Evolutionary conservation across 2,329 filamentous ascomycete species (phyloP).

Genomic region (Talaromyces pinophilus): DNA sequence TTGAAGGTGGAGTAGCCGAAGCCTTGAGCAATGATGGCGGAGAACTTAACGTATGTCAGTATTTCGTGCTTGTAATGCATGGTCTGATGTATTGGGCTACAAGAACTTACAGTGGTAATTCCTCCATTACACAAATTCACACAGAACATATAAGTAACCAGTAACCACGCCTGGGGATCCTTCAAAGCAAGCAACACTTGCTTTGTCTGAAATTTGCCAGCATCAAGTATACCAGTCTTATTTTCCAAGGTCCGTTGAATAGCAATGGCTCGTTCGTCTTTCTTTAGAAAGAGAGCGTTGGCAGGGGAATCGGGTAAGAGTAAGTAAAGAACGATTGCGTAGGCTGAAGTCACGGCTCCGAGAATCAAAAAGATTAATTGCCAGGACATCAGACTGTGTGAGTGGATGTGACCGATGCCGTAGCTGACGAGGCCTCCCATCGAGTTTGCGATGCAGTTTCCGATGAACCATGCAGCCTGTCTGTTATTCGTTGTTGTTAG

Average conservation of each 20-base stretch:
- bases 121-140: slow-evolving; percentile 40
- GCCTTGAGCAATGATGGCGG: slow-evolving; percentile 22
- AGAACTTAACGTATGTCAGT: slow-evolving; percentile 22
- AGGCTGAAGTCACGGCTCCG: slow-evolving; percentile 61
- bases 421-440: slow-evolving; percentile 44
- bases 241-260: slow-evolving; percentile 53
- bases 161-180: slow-evolving; percentile 40
- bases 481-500: background rate
- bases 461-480: slow-evolving; percentile 16
- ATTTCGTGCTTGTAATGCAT: too few species aligned
- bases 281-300: slow-evolving; percentile 50
- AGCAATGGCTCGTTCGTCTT: slow-evolving; percentile 48
- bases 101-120: slow-evolving; percentile 32
- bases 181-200: slow-evolving; percentile 46
- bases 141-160: slow-evolving; percentile 36
- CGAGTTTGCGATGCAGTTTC: slow-evolving; percentile 11
- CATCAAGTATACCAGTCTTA: slow-evolving; percentile 49
- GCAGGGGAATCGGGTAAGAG: slow-evolving; percentile 59
- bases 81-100: too few species aligned
- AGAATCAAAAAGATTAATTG: slow-evolving; percentile 59
- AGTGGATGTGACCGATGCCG: slow-evolving; percentile 35
- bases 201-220: slow-evolving; percentile 47
- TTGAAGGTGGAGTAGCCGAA: slow-evolving; percentile 28
- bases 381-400: background rate
- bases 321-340: slow-evolving; percentile 60